Percentiles rank a stretch among this genome's conserved stretches.
Conservation (phyloP, 2,329 filamentous ascomycete species). For the Verticillium dahliae region DNA sequence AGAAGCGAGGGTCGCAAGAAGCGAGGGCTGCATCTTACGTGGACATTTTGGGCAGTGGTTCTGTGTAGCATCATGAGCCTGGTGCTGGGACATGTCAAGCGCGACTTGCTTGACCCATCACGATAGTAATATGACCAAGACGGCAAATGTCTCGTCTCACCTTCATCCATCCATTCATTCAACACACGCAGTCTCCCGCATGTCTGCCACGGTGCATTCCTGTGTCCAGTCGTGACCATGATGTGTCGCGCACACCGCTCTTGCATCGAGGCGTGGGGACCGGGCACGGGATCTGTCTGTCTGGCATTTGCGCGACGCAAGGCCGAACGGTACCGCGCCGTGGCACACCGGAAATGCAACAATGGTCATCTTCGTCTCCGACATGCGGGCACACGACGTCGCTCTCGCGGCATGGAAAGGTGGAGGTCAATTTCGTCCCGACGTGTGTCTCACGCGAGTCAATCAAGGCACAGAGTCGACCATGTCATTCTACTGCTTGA, state of each 20-base stretch:
- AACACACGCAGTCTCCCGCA: background rate
- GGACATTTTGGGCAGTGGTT: background rate
- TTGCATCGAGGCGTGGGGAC: background rate
- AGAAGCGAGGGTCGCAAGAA: no score
- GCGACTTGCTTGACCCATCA: background rate
- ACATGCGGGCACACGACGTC: background rate
- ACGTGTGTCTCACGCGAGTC: no score
- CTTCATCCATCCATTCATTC: background rate
- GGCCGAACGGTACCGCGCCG: background rate
- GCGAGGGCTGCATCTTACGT: background rate
- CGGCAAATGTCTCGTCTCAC: background rate
- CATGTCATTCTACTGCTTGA: background rate
- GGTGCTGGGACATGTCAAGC: background rate
- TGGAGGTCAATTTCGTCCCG: no score
- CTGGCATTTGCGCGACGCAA: background rate
- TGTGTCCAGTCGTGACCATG: background rate
- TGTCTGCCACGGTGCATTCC: background rate
- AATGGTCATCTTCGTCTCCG: background rate
- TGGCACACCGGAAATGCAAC: background rate
- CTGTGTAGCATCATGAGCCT: background rate
- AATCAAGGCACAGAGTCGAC: no score
- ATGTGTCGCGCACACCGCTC: background rate
- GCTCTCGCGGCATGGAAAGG: no score
- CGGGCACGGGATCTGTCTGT: background rate
- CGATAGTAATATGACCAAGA: background rate